Percentiles rank a stretch among this genome's conserved stretches.
phyloP scores from a whole-genome alignment of 75 land plant species.

The Larix kaempferi region DNA sequence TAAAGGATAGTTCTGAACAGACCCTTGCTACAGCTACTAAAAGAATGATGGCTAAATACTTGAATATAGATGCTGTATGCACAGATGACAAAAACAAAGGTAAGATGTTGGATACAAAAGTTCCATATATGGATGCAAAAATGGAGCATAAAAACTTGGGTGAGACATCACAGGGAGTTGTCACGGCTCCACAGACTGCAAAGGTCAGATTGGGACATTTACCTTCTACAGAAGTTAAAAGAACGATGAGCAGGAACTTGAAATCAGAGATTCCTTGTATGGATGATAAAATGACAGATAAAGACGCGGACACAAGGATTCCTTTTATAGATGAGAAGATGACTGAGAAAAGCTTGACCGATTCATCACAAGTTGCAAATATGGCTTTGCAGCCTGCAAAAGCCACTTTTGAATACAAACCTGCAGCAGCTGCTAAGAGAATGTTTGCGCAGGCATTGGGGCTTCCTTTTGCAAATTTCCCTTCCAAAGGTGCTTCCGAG shows the following conservation, averaged over 20 bases:
- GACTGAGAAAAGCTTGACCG: background rate
- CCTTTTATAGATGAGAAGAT: background rate
- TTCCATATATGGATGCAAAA: slow-evolving; percentile 2
- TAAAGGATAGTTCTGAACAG: slow-evolving; percentile 2
- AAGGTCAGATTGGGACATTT: background rate
- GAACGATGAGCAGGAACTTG: background rate
- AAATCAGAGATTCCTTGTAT: slow-evolving; percentile 6
- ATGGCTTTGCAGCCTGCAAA: background rate
- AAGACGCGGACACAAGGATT: background rate
- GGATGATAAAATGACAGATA: slow-evolving; percentile 7
- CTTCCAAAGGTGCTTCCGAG: background rate
- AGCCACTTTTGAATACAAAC: slow-evolving; percentile 17
- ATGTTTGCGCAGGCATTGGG: slow-evolving; percentile 92
- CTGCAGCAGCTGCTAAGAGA: slow-evolving; percentile 72
- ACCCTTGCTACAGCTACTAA: background rate
- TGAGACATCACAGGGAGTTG: background rate
- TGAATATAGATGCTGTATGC: slow-evolving; percentile 2
- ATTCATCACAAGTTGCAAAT: slow-evolving; percentile 3
- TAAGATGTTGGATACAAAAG: slow-evolving; percentile 1
- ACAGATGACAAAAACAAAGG: background rate
- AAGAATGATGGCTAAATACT: background rate
- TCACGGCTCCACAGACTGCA: background rate
- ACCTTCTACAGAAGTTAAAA: background rate
- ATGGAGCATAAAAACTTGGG: background rate
- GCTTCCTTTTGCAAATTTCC: slow-evolving; percentile 13